phyloP scores from a whole-genome alignment of 768 basidiomycete genomes.

The Naganishia kalamii region DNA sequence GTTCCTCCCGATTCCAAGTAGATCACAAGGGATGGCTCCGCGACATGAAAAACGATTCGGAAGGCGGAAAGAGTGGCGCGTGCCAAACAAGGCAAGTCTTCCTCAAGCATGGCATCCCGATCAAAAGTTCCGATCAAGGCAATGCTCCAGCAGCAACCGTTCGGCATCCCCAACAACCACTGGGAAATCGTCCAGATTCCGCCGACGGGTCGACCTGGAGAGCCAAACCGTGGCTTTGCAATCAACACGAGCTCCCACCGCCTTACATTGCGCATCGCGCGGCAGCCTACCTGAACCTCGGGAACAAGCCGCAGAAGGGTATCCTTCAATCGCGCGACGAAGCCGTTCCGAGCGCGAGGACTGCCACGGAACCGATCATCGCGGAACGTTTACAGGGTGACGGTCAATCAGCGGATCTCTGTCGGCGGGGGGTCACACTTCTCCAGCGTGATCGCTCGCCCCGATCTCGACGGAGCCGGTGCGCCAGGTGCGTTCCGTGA shows the following conservation, averaged over 20 bases:
- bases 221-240: slow-evolving; percentile 83
- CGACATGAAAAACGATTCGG: slow-evolving; percentile 73
- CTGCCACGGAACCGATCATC: slow-evolving; percentile 73
- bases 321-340: slow-evolving; percentile 68
- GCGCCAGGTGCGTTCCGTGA: slow-evolving; percentile 66
- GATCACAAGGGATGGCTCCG: slow-evolving; percentile 73
- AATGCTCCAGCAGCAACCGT: slow-evolving; percentile 62
- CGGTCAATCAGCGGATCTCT: slow-evolving; percentile 76
- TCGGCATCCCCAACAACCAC: slow-evolving; percentile 54
- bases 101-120: slow-evolving; percentile 19
- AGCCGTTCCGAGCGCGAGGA: slow-evolving; percentile 65
- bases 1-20: slow-evolving; percentile 59
- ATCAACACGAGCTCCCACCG: slow-evolving; percentile 70
- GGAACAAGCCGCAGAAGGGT: slow-evolving; percentile 59
- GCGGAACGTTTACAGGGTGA: slow-evolving; percentile 72
- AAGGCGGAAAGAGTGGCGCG: slow-evolving; percentile 55
- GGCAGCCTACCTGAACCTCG: slow-evolving; percentile 86
- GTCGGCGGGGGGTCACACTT: slow-evolving; percentile 83
- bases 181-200: slow-evolving; percentile 91
- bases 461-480: slow-evolving; percentile 88
- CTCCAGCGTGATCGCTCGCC: slow-evolving; percentile 82
- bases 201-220: slow-evolving; percentile 65
- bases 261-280: slow-evolving; percentile 73
- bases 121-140: slow-evolving; percentile 50
- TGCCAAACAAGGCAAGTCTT: slow-evolving; percentile 32